Evolutionary conservation across 371 early-diverging fungal genomes (phyloP).

Genomic region (Phascolomyces articulosus): DNA sequence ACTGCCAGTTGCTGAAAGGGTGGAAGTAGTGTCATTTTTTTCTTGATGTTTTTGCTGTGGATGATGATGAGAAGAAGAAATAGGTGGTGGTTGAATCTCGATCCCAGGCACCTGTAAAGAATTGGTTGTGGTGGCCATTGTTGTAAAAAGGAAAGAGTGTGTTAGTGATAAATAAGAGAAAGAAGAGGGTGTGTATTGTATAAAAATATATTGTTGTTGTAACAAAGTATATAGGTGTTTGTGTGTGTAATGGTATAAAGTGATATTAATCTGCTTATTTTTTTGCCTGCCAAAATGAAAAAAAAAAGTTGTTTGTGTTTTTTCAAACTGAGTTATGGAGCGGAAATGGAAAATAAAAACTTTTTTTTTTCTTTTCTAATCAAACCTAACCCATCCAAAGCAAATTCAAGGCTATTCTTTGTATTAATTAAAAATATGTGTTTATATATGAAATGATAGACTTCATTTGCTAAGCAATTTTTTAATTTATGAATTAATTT

Average conservation of each 20-base stretch:
- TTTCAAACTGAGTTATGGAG: not conserved
- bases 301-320: not conserved
- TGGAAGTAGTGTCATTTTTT: not conserved
- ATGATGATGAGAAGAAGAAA: not conserved
- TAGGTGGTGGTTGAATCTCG: slow-evolving; percentile 17
- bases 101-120: slow-evolving; percentile 15
- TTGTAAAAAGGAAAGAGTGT: not conserved
- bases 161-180: not conserved
- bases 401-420: too few species aligned
- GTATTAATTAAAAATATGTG: too few species aligned
- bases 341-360: not conserved
- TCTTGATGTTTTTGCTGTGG: too few species aligned
- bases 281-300: too few species aligned
- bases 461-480: too few species aligned
- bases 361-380: not conserved
- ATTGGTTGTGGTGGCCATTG: not conserved
- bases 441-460: too few species aligned
- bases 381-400: too few species aligned
- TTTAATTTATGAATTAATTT: too few species aligned
- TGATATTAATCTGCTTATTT: too few species aligned
- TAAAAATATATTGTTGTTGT: too few species aligned
- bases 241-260: too few species aligned
- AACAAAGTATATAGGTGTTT: too few species aligned
- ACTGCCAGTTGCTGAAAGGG: not conserved
- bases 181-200: not conserved